phyloP scores from a whole-genome alignment of 2,329 filamentous ascomycete genomes.

The Fusarium temperatum region DNA sequence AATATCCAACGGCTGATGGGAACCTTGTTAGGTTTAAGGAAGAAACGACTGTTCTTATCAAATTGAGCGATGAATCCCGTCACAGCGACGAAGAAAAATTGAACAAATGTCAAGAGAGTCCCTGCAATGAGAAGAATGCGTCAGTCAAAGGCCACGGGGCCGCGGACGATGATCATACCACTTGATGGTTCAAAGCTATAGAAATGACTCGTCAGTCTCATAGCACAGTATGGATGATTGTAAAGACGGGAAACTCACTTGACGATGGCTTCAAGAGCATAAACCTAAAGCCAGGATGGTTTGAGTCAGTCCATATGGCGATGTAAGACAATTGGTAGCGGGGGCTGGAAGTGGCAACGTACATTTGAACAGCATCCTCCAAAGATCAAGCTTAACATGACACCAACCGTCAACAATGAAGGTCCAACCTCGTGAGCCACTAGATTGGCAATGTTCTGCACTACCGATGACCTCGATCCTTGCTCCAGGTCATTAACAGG shows the following conservation, averaged over 20 bases:
- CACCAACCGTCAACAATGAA: constrained; percentile 63
- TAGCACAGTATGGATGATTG: background rate
- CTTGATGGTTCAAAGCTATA: constrained; percentile 81
- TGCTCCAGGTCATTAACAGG: constrained; percentile 23
- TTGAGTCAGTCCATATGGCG: constrained; percentile 7
- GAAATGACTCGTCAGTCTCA: constrained; percentile 17
- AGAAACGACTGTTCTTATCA: constrained; percentile 73
- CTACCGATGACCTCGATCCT: constrained; percentile 23
- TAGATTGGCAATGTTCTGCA: constrained; percentile 36
- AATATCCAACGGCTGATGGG: constrained; percentile 86
- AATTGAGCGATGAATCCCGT: constrained; percentile 81
- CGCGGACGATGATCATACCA: constrained; percentile 59
- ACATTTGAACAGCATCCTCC: constrained; percentile 96
- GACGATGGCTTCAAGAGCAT: constrained; percentile 92
- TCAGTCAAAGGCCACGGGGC: constrained; percentile 23
- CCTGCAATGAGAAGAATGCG: constrained; percentile 56
- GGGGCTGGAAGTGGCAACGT: constrained; percentile 45
- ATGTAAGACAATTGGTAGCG: background rate
- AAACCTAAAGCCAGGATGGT: constrained; percentile 70
- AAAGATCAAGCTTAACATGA: constrained; percentile 88
- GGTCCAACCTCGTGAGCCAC: constrained; percentile 39
- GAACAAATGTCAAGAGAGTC: constrained; percentile 87
- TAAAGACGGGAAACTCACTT: constrained; percentile 67
- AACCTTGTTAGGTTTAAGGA: constrained; percentile 79
- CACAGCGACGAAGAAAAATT: constrained; percentile 84